Percentiles rank a stretch among this genome's conserved stretches.
Conservation (phyloP, 768 basidiomycete species). For the Hirschioporus abietinus region DNA sequence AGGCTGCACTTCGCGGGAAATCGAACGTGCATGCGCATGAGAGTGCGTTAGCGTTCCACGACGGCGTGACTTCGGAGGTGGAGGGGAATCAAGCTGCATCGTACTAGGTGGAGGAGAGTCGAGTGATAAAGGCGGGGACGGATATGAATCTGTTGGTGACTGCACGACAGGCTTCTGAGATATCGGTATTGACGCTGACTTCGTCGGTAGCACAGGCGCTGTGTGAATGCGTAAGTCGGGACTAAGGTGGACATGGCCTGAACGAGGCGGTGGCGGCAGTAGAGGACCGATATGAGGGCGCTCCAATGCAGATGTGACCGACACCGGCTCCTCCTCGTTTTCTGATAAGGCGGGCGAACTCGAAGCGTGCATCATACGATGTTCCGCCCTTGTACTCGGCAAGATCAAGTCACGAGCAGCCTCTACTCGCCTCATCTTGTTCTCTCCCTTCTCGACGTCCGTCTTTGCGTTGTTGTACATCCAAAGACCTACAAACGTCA, state of each 20-base stretch:
- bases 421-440: constrained; percentile 73
- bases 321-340: constrained; percentile 26
- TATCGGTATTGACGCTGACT: neutral
- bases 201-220: constrained; percentile 10
- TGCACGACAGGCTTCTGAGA: constrained; percentile 4
- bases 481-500: constrained; percentile 89
- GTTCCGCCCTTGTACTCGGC: constrained; percentile 62
- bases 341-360: constrained; percentile 1
- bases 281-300: constrained; percentile 4
- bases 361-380: constrained; percentile 36
- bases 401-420: constrained; percentile 63
- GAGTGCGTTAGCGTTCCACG: neutral
- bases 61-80: neutral
- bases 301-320: constrained; percentile 4
- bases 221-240: constrained; percentile 13
- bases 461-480: constrained; percentile 95
- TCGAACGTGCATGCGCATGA: neutral
- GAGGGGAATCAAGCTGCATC: constrained; percentile 4
- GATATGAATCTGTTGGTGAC: constrained; percentile 29
- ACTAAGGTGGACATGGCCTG: constrained; percentile 25
- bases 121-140: constrained; percentile 34
- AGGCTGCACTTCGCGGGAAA: constrained; percentile 8
- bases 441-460: constrained; percentile 92
- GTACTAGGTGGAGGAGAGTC: constrained; percentile 29
- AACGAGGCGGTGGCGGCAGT: constrained; percentile 9